Conservation (phyloP, 257 asterid genomes). For the Lithospermum erythrorhizon region DNA sequence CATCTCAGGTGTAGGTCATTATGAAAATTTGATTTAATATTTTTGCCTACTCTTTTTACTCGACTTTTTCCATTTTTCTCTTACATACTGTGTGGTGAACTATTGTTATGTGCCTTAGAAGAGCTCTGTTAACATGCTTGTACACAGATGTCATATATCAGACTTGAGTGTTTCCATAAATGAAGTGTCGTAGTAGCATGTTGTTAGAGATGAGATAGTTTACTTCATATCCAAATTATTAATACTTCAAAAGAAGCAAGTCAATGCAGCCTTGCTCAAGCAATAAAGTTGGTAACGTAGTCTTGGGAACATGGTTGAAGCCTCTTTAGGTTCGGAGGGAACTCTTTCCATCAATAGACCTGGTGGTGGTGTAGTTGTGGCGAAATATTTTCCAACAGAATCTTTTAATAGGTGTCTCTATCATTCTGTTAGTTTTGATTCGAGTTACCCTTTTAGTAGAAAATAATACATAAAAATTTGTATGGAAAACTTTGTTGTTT, state of each 20-base stretch:
- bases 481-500: too few relatives aligned
- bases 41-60: constrained; percentile 11
- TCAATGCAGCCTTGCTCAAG: neutral
- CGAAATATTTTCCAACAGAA: too few relatives aligned
- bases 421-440: too few relatives aligned
- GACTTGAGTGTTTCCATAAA: neutral
- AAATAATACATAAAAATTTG: too few relatives aligned
- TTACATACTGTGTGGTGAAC: neutral
- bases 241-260: neutral
- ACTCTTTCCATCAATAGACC: too few relatives aligned
- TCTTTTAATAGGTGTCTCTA: too few relatives aligned
- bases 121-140: neutral
- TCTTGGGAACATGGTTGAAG: neutral
- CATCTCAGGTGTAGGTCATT: constrained; percentile 55
- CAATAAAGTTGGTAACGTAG: neutral
- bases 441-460: too few relatives aligned
- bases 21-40: constrained; percentile 7
- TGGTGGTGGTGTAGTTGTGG: too few relatives aligned
- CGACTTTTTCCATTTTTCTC: constrained; percentile 3
- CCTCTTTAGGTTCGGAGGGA: neutral
- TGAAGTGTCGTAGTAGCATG: neutral
- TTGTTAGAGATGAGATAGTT: too few relatives aligned
- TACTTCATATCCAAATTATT: too few relatives aligned
- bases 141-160: too few relatives aligned
- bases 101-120: neutral